Base-by-base conservation (phyloP, 345 rosid species). In the Bretschneidera sinensis region DNA sequence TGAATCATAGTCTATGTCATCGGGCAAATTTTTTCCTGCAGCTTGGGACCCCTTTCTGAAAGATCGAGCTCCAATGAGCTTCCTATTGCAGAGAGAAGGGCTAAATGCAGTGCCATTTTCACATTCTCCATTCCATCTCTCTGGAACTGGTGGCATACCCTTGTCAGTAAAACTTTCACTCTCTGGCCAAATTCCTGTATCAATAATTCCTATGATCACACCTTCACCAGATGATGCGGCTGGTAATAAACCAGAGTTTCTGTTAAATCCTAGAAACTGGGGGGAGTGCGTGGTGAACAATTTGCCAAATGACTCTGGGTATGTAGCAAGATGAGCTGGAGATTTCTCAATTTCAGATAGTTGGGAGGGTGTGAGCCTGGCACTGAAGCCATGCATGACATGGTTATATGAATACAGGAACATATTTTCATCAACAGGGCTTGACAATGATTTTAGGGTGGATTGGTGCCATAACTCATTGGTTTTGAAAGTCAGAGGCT, bases 351-450 rank as follows among this genome's bases (percentile, higher is more conserved):
- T 55, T 55, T 63, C 54, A 0, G 60, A 24, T 23, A 24, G 35
- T n/a, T n/a, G n/a, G n/a, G n/a, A n/a, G n/a, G n/a, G n/a, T n/a
- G n/a, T n/a, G n/a, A n/a, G n/a, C n/a, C 31, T 52, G 0, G 67
- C 67, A 45, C 67, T 63, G 47, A 63, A 63, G 25, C 67, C 67
- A 10, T 54, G 60, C 53, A 63, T 54, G 67, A 1, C 67, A 54
- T 63, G 59, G 48, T 47, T 54, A 24, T 63, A 54, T 1, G 67
- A 54, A n/a, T 63, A 63, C 7, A 54, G 19, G 17, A 63, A 24
- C 51, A 21, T n/a, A n/a, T n/a, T n/a, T n/a, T n/a, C n/a, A n/a
- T n/a, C n/a, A n/a, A n/a, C n/a, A n/a, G n/a, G n/a, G n/a, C n/a
- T n/a, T n/a, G n/a, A n/a, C n/a, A n/a, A n/a, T n/a, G n/a, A n/a